Evolutionary conservation across 345 rosid genomes (phyloP).

Genomic region (Eucalyptus leucophloia): DNA sequence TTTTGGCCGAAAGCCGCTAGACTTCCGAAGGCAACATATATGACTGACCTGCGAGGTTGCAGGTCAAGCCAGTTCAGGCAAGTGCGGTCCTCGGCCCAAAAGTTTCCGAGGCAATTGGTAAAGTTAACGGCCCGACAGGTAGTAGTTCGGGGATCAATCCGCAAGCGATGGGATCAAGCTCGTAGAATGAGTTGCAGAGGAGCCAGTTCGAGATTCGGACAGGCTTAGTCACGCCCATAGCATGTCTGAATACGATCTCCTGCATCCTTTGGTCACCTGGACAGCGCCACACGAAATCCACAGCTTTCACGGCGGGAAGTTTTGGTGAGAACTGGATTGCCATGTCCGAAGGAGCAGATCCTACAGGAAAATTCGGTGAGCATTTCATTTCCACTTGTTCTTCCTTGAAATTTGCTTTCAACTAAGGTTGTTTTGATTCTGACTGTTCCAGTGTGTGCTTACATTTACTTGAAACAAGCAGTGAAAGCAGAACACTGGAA

Average conservation of each 20-base stretch:
- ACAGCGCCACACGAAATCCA: constrained; percentile 4
- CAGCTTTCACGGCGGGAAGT: neutral
- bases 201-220: neutral
- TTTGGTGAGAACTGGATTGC: neutral
- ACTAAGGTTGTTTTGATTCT: neutral
- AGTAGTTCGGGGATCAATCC: neutral
- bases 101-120: neutral
- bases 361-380: neutral
- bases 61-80: constrained; percentile 34
- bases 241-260: neutral
- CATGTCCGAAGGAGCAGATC: neutral
- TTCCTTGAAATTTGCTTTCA: neutral
- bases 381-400: neutral
- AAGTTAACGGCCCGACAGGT: constrained; percentile 20
- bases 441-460: neutral
- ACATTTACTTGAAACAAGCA: neutral
- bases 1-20: neutral
- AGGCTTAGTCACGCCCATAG: neutral
- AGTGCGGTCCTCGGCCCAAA: constrained; percentile 12
- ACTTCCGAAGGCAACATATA: constrained; percentile 48
- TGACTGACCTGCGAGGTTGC: constrained; percentile 12
- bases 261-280: neutral
- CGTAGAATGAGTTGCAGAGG: constrained; percentile 9
- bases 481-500: neutral
- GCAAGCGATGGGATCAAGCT: constrained; percentile 4